phyloP scores from a whole-genome alignment of 495 filamentous ascomycete genomes.

The Pyrenula aspistea region DNA sequence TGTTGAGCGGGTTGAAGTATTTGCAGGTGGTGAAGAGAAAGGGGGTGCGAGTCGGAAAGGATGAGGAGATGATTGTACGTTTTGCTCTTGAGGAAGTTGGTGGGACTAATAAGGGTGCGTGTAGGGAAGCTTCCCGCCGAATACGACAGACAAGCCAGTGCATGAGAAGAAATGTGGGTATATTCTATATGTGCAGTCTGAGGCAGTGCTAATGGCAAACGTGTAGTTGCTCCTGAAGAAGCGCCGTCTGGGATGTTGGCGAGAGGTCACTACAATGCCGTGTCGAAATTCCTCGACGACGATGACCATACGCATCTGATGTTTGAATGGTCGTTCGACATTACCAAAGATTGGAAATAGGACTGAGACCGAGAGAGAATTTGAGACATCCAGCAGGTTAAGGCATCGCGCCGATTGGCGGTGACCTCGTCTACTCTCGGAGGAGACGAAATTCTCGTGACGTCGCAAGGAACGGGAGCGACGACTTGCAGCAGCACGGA shows the following conservation, averaged over 20 bases:
- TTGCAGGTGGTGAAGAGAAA: constrained; percentile 84
- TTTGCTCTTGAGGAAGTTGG: not conserved
- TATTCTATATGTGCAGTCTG: not conserved
- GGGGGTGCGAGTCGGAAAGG: constrained; percentile 74
- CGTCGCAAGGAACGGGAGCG: too few relatives aligned
- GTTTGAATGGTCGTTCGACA: constrained; percentile 92
- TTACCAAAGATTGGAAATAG: constrained; percentile 82
- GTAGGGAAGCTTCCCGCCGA: constrained; percentile 80
- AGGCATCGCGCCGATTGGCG: too few relatives aligned
- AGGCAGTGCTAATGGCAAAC: not conserved
- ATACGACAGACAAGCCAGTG: constrained; percentile 65
- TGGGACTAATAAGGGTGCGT: constrained; percentile 1
- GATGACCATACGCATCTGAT: constrained; percentile 73
- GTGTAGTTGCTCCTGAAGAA: constrained; percentile 71
- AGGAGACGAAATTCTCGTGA: too few relatives aligned
- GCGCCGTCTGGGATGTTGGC: constrained; percentile 82
- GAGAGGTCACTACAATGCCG: constrained; percentile 75
- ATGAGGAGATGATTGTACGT: constrained; percentile 91
- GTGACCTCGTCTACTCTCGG: too few relatives aligned
- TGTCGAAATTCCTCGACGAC: constrained; percentile 83
- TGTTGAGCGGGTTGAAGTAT: constrained; percentile 89
- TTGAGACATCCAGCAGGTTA: too few relatives aligned
- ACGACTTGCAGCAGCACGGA: not conserved
- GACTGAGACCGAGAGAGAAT: not conserved
- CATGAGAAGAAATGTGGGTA: constrained; percentile 86